These are phyloP conservation scores for Populus nigra DNA, from an alignment of 345 rosid genomes.

Conservation along the genomic window DNA sequence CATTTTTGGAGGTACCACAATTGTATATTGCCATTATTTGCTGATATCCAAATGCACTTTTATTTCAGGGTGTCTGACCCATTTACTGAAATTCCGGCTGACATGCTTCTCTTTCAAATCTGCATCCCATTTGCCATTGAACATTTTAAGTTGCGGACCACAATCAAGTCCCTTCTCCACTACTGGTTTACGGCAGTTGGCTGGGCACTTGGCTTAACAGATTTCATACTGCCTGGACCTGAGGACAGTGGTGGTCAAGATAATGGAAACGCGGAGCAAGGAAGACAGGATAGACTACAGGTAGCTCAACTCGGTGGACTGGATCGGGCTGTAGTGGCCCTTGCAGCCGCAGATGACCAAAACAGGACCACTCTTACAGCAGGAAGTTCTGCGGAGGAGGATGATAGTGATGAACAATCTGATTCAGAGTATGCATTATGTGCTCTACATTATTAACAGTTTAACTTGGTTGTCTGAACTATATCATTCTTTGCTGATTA, in stretches of 20 bases:
- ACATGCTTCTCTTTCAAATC: conserved; percentile 96
- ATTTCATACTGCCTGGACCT: conserved; percentile 77
- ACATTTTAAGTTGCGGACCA: conserved; percentile 85
- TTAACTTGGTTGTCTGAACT: neutral
- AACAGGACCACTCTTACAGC: conserved; percentile 45
- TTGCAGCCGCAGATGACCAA: conserved; percentile 49
- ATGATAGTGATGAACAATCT: conserved; percentile 73
- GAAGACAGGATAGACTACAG: conserved; percentile 67
- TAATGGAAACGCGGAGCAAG: conserved; percentile 67
- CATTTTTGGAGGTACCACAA: neutral
- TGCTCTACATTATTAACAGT: neutral
- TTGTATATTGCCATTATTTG: conserved; percentile 9
- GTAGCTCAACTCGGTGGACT: conserved; percentile 55
- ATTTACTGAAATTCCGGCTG: conserved; percentile 96
- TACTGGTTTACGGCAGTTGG: conserved; percentile 93
- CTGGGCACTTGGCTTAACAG: conserved; percentile 86
- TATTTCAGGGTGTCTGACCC: conserved; percentile 90
- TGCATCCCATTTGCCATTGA: conserved; percentile 96
- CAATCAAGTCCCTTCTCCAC: conserved; percentile 81
- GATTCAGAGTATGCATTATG: conserved; percentile 80
- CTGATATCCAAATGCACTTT: conserved; percentile 5
- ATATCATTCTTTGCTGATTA: neutral
- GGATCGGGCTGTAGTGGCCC: conserved; percentile 57
- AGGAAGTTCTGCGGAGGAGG: conserved; percentile 51
- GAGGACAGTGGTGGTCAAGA: conserved; percentile 78